Conservation (phyloP, 345 rosid species). For the Murraya koenigii region DNA sequence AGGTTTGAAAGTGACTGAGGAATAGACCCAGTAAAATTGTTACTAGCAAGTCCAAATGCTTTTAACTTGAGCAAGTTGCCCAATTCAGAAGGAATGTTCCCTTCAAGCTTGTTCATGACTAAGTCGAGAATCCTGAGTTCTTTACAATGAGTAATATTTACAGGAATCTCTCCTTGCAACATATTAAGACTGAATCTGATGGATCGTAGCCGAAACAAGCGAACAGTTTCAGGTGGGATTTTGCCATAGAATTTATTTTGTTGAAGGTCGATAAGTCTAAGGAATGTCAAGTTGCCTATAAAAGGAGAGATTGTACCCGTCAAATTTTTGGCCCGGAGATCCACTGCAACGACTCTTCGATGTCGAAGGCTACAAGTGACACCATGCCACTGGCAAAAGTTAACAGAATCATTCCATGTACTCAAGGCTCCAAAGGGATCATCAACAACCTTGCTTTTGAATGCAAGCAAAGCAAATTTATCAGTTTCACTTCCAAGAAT, state of each 20-base stretch:
- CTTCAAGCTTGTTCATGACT: slow-evolving; percentile 20
- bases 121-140: slow-evolving; percentile 18
- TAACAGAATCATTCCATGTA: slow-evolving; percentile 24
- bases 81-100: slow-evolving; percentile 23
- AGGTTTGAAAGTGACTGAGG: slow-evolving; percentile 20
- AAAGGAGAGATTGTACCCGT: neutral
- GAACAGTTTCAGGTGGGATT: neutral
- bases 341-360: slow-evolving; percentile 20
- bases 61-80: slow-evolving; percentile 22
- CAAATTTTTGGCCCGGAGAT: slow-evolving; percentile 9
- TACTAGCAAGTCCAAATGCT: slow-evolving; percentile 15
- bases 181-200: neutral
- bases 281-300: neutral
- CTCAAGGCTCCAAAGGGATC: slow-evolving; percentile 15
- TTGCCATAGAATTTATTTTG: neutral
- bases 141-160: slow-evolving; percentile 19
- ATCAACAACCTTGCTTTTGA: slow-evolving; percentile 11
- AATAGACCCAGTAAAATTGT: slow-evolving; percentile 30
- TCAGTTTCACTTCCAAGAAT: slow-evolving; percentile 26
- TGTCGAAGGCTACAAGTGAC: slow-evolving; percentile 20
- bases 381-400: slow-evolving; percentile 30
- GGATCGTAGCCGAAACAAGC: neutral
- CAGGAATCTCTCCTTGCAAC: slow-evolving; percentile 28
- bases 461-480: slow-evolving; percentile 17
- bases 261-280: neutral